Evolutionary conservation across 148 eudicot species (phyloP).

Genomic region (Amaranthus hypochondriacus): DNA sequence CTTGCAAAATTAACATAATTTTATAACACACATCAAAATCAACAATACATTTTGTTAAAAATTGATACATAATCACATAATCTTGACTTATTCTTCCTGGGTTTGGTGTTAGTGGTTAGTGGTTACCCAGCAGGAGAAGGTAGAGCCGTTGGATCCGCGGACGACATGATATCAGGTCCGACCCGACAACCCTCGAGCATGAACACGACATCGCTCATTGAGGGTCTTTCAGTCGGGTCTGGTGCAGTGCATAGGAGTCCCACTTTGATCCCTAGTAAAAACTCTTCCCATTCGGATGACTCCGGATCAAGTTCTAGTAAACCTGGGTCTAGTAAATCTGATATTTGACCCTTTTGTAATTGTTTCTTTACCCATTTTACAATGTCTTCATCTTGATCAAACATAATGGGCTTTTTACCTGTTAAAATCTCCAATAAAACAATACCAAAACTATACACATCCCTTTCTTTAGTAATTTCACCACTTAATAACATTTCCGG

Average conservation of each 20-base stretch:
- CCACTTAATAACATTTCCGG: constrained; percentile 53
- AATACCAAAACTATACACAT: constrained; percentile 70
- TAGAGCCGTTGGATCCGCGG: constrained; percentile 60
- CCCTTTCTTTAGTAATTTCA: constrained; percentile 44
- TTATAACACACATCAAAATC: constrained; percentile 8
- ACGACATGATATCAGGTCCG: constrained; percentile 64
- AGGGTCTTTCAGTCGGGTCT: constrained; percentile 56
- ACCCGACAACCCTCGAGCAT: constrained; percentile 79
- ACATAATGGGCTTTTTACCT: constrained; percentile 64
- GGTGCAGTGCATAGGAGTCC: constrained; percentile 64
- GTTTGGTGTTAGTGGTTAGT: neutral
- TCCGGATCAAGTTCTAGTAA: constrained; percentile 73
- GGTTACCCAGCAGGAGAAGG: constrained; percentile 41
- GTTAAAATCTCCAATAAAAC: constrained; percentile 63
- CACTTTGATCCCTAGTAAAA: constrained; percentile 66
- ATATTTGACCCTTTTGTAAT: constrained; percentile 60
- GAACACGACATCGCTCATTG: constrained; percentile 60
- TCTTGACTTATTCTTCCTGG: neutral
- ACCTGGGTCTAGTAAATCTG: constrained; percentile 72
- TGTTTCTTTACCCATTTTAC: constrained; percentile 79
- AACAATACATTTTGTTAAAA: constrained; percentile 14
- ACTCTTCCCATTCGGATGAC: constrained; percentile 84
- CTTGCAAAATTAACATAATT: neutral
- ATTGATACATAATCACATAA: constrained; percentile 20
- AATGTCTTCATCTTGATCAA: constrained; percentile 66